These are phyloP conservation scores for Ophiocordyceps sinensis DNA, from an alignment of 2,329 filamentous ascomycete species.

Conservation along the genomic window DNA sequence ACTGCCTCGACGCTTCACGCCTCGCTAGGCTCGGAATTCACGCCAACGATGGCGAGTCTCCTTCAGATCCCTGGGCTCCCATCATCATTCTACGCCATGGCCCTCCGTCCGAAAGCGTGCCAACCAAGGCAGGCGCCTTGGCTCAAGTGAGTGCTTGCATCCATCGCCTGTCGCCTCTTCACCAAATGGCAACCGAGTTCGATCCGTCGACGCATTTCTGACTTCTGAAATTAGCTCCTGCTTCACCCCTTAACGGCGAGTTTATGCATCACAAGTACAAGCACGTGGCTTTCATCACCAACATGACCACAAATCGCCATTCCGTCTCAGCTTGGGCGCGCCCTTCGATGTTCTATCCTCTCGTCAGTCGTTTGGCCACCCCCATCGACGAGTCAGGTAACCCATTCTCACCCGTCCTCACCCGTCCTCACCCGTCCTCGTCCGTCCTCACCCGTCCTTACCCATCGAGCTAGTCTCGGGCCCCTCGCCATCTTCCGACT, in stretches of 20 bases:
- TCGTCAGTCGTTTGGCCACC: not conserved
- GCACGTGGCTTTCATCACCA: not conserved
- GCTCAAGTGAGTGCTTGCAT: too few relatives aligned
- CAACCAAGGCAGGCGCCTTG: too few relatives aligned
- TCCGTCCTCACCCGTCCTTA: not conserved
- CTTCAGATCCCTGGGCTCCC: too few relatives aligned
- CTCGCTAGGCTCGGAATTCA: too few relatives aligned
- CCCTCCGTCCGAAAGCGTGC: too few relatives aligned
- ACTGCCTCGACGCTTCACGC: too few relatives aligned
- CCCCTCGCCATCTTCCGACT: conserved; percentile 2
- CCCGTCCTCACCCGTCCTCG: not conserved
- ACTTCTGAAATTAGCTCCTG: conserved; percentile 1
- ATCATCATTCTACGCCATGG: too few relatives aligned
- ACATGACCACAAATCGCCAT: not conserved
- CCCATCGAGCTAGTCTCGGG: not conserved
- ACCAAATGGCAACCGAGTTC: not conserved
- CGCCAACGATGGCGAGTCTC: too few relatives aligned
- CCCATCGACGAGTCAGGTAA: conserved; percentile 1
- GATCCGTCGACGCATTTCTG: not conserved
- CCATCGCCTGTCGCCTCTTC: too few relatives aligned
- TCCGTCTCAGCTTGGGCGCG: not conserved
- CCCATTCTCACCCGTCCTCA: not conserved
- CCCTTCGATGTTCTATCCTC: not conserved
- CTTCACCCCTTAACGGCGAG: not conserved
- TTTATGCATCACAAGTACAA: conserved; percentile 1